Percentiles rank a stretch among this genome's conserved stretches.
Conservation (phyloP, 2,329 filamentous ascomycete species). For the Colletotrichum simmondsii region DNA sequence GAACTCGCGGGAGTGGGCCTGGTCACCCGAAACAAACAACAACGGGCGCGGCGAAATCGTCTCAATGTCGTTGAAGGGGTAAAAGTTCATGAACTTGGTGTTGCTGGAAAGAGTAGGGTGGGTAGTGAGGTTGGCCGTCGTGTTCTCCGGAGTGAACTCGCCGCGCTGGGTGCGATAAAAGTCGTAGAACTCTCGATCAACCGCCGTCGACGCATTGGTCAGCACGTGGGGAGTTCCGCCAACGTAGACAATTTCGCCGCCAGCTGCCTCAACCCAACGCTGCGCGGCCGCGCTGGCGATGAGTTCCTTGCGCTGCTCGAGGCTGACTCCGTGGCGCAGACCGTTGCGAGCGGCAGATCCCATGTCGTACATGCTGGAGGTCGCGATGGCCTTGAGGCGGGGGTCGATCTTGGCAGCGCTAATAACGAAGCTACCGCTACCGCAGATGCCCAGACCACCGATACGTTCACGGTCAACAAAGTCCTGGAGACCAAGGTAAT, state of each 20-base stretch:
- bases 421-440: conserved; percentile 44
- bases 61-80: conserved; percentile 43
- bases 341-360: conserved; percentile 9
- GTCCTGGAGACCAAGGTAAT: conserved; percentile 40
- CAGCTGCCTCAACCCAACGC: conserved; percentile 8
- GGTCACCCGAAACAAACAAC: conserved; percentile 41
- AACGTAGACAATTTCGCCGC: conserved; percentile 3
- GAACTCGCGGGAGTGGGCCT: conserved; percentile 42
- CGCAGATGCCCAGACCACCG: conserved; percentile 44
- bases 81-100: conserved; percentile 46
- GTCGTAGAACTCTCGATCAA: conserved; percentile 25
- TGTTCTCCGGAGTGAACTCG: conserved; percentile 10
- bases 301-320: conserved; percentile 17
- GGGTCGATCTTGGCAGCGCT: conserved; percentile 47
- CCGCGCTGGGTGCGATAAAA: conserved; percentile 28
- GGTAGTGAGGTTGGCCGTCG: conserved; percentile 41
- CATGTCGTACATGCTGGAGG: conserved; percentile 34
- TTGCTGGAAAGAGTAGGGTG: conserved; percentile 43
- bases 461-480: conserved; percentile 43
- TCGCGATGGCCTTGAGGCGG: conserved; percentile 38
- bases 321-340: background rate
- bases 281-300: background rate
- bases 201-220: background rate
- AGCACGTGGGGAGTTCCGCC: background rate
- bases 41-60: conserved; percentile 43